Conservation (phyloP, 805 yeast genomes). For the Lipomyces spencermartinsiae region DNA sequence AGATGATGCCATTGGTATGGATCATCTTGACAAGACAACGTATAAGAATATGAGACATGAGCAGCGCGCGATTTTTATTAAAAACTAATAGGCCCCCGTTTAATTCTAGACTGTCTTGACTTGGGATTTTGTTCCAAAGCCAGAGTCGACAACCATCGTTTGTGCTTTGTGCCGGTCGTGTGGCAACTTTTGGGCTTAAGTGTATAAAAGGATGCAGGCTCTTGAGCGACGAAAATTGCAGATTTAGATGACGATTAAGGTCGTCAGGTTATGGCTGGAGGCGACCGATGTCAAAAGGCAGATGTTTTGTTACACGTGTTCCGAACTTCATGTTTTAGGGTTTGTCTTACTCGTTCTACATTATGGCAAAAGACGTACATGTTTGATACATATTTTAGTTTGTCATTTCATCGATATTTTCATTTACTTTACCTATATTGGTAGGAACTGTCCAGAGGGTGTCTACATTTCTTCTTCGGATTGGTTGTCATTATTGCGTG, state of each 20-base stretch:
- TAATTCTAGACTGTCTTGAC: slow-evolving; percentile 2
- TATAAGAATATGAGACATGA: slow-evolving; percentile 58
- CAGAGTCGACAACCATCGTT: slow-evolving; percentile 46
- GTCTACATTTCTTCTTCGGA: background rate
- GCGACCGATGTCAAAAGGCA: background rate
- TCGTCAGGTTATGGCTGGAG: background rate
- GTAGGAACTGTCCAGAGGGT: background rate
- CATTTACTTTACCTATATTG: background rate
- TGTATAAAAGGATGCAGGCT: background rate
- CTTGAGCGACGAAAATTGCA: background rate
- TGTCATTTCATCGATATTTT: slow-evolving; percentile 1
- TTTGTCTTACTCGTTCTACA: background rate
- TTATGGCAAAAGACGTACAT: slow-evolving; percentile 3
- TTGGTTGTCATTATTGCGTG: background rate
- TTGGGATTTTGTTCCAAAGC: slow-evolving; percentile 52
- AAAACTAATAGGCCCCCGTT: slow-evolving; percentile 41
- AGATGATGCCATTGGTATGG: slow-evolving; percentile 71
- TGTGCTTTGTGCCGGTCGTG: background rate
- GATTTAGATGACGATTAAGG: background rate
- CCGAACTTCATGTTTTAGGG: background rate
- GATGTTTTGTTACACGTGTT: background rate
- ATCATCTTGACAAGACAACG: slow-evolving; percentile 84
- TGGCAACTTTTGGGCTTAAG: background rate
- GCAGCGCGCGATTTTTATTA: slow-evolving; percentile 63
- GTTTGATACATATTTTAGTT: slow-evolving; percentile 1